Percentiles rank a stretch among this genome's conserved stretches.
Conservation (phyloP, 768 basidiomycete genomes). For the Tricholomella constricta region DNA sequence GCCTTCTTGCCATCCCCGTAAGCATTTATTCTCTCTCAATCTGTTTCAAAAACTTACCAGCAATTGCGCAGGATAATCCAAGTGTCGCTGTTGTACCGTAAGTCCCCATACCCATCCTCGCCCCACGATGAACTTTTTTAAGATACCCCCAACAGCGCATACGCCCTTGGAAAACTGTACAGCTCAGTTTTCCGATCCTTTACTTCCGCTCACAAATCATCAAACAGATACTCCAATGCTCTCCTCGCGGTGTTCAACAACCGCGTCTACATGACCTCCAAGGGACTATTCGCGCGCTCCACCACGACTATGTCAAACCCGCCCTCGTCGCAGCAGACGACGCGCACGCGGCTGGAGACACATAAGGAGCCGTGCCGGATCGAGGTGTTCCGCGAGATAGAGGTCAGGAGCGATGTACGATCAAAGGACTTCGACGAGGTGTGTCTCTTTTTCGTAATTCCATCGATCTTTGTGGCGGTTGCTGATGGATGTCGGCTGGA, state of each 20-base stretch:
- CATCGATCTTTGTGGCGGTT: too few species aligned
- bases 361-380: not conserved
- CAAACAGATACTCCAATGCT: slow-evolving; percentile 13
- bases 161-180: slow-evolving; percentile 17
- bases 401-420: not conserved
- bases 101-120: not conserved
- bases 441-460: too few species aligned
- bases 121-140: not conserved
- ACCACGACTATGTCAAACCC: not conserved
- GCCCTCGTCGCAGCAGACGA: not conserved
- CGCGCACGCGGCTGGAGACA: not conserved
- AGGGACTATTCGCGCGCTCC: slow-evolving; percentile 1
- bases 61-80: slow-evolving; percentile 7
- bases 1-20: slow-evolving; percentile 16
- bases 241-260: slow-evolving; percentile 17
- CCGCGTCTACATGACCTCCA: slow-evolving; percentile 13
- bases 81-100: slow-evolving; percentile 17
- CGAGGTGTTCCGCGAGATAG: slow-evolving; percentile 10
- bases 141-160: slow-evolving; percentile 4
- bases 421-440: not conserved
- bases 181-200: not conserved
- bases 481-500: too few species aligned
- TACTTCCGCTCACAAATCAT: not conserved
- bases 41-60: not conserved
- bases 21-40: not conserved